Evolutionary conservation across 345 rosid genomes (phyloP), one percentile per base, ranked within the genome.

Genomic region (Luvunga scandens): DNA sequence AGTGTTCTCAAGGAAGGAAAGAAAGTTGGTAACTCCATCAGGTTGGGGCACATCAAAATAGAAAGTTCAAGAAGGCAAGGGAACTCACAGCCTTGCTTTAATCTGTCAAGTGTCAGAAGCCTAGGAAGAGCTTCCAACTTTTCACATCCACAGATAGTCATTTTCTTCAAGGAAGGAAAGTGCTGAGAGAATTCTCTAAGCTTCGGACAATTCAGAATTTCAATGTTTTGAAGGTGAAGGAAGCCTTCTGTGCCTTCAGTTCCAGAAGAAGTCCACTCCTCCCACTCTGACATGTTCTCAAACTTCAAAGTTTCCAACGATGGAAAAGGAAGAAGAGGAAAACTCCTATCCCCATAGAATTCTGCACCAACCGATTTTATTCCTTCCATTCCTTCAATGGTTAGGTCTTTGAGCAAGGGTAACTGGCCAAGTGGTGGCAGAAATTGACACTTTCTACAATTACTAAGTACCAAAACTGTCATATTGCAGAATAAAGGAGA

Each of bases 251-350:
- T 22, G 14, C 45, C 53, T 65, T 75, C 63, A 65, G 48, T 27
- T n/a, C 60, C 69, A 3, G 36, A 39, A 63, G 69, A 63, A 63
- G 69, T n/a, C 78, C 78, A 65, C 12, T 28, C 45, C 21, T 65
- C 63, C 78, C 78, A 75, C 27, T 66, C 48, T 13, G 71, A 50
- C 78, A 75, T 65, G 61, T 75, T 75, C 63, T 65, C 63, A 75
- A 75, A 75, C 63, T 75, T 64, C 1, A 75, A 75, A n/a, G 71
- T 30, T 24, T 75, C 78, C 63, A 75, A 50, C 1, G 50, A 50
- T 31, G 78, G 71, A 66, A 75, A 75, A 28, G 71, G 25, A 30
- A 30, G 28, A 75, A 6, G 6, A 65, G 62, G 53, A 2, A n/a
- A 21, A 25, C 77, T 34, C 42, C 57, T 12, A 39, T 33, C 48